Conservation (phyloP, 1,284 basidiomycete species). For the Ustilago curta region DNA sequence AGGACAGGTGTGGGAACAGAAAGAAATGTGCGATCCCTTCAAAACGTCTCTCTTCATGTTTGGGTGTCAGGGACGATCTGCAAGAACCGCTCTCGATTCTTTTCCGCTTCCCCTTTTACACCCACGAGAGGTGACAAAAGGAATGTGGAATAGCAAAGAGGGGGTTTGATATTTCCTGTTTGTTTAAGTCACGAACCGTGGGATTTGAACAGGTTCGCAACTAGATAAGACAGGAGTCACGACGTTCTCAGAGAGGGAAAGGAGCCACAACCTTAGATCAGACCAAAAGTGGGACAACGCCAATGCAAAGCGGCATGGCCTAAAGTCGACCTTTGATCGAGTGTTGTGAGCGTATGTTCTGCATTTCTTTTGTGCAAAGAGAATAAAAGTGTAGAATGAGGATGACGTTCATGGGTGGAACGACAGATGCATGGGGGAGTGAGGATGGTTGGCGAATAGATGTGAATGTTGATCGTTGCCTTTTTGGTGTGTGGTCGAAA, state of each 20-base stretch:
- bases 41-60: constrained; percentile 53
- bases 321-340: background rate
- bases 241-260: background rate
- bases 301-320: background rate
- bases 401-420: constrained; percentile 21
- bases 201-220: constrained; percentile 27
- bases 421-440: constrained; percentile 21
- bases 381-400: constrained; percentile 14
- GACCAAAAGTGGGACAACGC: background rate
- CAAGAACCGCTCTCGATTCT: constrained; percentile 34
- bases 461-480: constrained; percentile 18
- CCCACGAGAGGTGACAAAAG: background rate
- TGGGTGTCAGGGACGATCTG: constrained; percentile 56
- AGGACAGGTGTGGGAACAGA: background rate
- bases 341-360: constrained; percentile 34
- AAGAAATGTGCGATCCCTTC: constrained; percentile 56
- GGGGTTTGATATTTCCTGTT: constrained; percentile 50
- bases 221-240: constrained; percentile 49
- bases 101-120: background rate
- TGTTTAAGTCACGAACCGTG: constrained; percentile 59
- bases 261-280: background rate
- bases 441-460: constrained; percentile 4
- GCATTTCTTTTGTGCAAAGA: constrained; percentile 50
- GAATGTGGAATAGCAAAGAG: background rate
- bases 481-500: constrained; percentile 1